These are phyloP conservation scores for Gillenia trifoliata DNA, from an alignment of 306 rosid species.

Conservation along the genomic window DNA sequence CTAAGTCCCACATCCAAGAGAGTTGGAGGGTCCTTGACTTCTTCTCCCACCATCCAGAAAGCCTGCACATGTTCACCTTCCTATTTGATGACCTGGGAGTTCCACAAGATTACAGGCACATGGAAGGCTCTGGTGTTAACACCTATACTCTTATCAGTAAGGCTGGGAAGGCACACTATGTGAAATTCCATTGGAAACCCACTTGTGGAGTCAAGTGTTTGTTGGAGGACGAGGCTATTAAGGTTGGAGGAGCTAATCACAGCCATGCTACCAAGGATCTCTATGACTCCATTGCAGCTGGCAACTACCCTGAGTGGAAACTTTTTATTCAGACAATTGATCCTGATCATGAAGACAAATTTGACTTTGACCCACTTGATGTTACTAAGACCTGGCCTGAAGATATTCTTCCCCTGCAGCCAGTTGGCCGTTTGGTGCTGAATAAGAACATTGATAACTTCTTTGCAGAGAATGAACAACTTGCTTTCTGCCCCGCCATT, in stretches of 20 bases:
- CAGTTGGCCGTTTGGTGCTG: conserved; percentile 91
- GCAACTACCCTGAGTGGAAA: conserved; percentile 98
- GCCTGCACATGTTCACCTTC: conserved; percentile 81
- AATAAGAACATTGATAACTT: conserved; percentile 90
- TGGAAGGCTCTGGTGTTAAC: conserved; percentile 92
- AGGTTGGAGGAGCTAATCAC: conserved; percentile 88
- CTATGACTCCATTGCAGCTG: conserved; percentile 87
- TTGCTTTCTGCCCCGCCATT: conserved; percentile 81
- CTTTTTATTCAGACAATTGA: conserved; percentile 85
- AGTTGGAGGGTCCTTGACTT: conserved; percentile 84
- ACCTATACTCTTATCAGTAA: conserved; percentile 74
- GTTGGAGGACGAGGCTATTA: conserved; percentile 79
- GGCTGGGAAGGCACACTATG: conserved; percentile 73
- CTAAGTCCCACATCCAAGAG: conserved; percentile 93
- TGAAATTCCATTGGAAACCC: conserved; percentile 89
- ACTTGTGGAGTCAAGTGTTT: conserved; percentile 73
- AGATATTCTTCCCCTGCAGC: conserved; percentile 90
- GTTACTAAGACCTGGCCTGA: conserved; percentile 97
- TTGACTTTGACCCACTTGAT: conserved; percentile 94
- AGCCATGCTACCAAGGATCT: conserved; percentile 97
- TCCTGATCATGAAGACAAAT: conserved; percentile 78
- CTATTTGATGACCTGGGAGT: conserved; percentile 79
- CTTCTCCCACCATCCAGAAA: conserved; percentile 93
- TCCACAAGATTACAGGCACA: conserved; percentile 93
- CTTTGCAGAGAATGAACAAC: conserved; percentile 95